phyloP scores from a whole-genome alignment of 2,329 filamentous ascomycete genomes.

The Pezicula neosporulosa region DNA sequence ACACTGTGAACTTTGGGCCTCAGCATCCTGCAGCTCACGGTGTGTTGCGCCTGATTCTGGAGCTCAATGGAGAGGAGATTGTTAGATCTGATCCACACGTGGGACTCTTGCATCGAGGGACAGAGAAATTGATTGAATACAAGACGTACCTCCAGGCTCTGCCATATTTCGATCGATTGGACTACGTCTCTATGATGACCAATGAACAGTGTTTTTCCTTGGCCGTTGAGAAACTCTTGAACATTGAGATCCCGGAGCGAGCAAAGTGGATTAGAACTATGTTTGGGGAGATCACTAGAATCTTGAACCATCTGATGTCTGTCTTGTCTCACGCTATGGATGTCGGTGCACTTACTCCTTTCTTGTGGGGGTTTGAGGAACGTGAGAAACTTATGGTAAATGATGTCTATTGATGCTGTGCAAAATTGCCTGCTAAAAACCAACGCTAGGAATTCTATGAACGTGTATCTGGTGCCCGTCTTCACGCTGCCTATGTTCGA shows the following conservation, averaged over 20 bases:
- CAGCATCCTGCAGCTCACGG: constrained; percentile 98
- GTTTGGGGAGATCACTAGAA: constrained; percentile 90
- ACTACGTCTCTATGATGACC: constrained; percentile 99
- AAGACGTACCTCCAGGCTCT: constrained; percentile 98
- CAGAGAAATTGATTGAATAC: constrained; percentile 99
- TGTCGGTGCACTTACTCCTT: constrained; percentile 94
- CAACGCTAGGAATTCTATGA: constrained; percentile 90
- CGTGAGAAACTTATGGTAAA: constrained; percentile 99
- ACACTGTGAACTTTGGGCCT: constrained; percentile 98
- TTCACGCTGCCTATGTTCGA: constrained; percentile 95
- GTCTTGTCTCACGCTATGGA: constrained; percentile 98
- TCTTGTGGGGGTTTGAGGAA: constrained; percentile 99
- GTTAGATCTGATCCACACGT: constrained; percentile 95
- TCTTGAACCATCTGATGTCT: constrained; percentile 98
- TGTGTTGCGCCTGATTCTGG: constrained; percentile 94
- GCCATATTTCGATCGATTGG: constrained; percentile 97
- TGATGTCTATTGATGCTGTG: constrained; percentile 13
- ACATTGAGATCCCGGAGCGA: constrained; percentile 90
- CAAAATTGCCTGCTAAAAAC: constrained; percentile 16
- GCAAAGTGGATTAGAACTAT: constrained; percentile 96
- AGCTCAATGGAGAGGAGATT: constrained; percentile 97
- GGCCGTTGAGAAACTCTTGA: constrained; percentile 95
- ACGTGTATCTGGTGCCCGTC: constrained; percentile 94
- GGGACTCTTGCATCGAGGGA: constrained; percentile 91
- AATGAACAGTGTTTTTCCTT: constrained; percentile 98